A percentile compares a stretch with the other conserved stretches of the same genome.
phyloP scores from a whole-genome alignment of 2,329 filamentous ascomycete species.

The Raffaelea ambrosiae region DNA sequence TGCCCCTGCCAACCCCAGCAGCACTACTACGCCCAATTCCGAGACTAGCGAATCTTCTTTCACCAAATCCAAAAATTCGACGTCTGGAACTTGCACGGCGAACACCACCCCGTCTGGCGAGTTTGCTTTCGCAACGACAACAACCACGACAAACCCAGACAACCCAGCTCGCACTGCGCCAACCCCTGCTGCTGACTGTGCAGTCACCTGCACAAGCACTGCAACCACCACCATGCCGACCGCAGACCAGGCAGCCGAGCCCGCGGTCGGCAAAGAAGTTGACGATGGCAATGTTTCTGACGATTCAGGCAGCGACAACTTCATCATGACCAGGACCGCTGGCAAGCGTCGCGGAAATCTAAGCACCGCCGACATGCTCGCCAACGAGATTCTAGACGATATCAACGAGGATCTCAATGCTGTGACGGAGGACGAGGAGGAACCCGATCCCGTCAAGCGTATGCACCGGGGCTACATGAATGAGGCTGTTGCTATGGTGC shows the following conservation, averaged over 20 bases:
- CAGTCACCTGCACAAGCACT: too few species aligned
- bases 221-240: neutral
- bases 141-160: too few species aligned
- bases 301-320: slow-evolving; percentile 5
- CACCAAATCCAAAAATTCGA: too few species aligned
- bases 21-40: too few species aligned
- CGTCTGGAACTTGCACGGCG: too few species aligned
- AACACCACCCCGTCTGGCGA: too few species aligned
- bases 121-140: too few species aligned
- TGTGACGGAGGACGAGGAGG: slow-evolving; percentile 15
- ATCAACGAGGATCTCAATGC: slow-evolving; percentile 19
- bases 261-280: slow-evolving; percentile 5
- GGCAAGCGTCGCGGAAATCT: slow-evolving; percentile 15
- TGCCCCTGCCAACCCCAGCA: too few species aligned
- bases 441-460: slow-evolving; percentile 18
- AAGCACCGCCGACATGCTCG: slow-evolving; percentile 13
- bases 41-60: too few species aligned
- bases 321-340: slow-evolving; percentile 15
- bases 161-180: too few species aligned
- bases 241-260: neutral
- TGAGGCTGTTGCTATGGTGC: slow-evolving; percentile 78
- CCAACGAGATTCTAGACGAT: slow-evolving; percentile 15
- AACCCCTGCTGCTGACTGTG: too few species aligned
- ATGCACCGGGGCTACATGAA: slow-evolving; percentile 62
- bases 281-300: slow-evolving; percentile 11